phyloP scores from a whole-genome alignment of 2,329 filamentous ascomycete genomes.

The Arthrobotrys iridis region DNA sequence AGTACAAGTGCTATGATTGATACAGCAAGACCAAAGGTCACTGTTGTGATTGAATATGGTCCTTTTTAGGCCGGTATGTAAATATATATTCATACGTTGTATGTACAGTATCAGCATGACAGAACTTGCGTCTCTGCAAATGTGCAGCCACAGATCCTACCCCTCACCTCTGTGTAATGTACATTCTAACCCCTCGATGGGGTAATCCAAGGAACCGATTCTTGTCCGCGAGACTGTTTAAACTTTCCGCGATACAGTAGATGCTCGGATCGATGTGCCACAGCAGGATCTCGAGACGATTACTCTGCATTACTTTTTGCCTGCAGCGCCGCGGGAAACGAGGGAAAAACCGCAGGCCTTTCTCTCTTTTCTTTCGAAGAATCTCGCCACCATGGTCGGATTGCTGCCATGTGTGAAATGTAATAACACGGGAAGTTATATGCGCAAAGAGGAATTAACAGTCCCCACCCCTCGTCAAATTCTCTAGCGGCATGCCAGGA shows the following conservation, averaged over 20 bases:
- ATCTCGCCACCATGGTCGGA: conserved; percentile 38
- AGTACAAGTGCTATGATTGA: too few species aligned
- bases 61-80: conserved; percentile 17
- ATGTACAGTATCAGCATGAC: conserved; percentile 50
- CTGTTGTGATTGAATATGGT: neutral
- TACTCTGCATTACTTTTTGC: conserved; percentile 30
- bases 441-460: conserved; percentile 24
- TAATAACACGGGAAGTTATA: conserved; percentile 54
- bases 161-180: conserved; percentile 23
- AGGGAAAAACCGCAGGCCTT: conserved; percentile 42
- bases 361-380: conserved; percentile 10
- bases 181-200: conserved; percentile 25
- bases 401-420: conserved; percentile 53
- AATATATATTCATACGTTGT: conserved; percentile 16
- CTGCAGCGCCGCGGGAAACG: conserved; percentile 45
- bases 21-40: too few species aligned
- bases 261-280: conserved; percentile 48
- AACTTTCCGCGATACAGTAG: conserved; percentile 5
- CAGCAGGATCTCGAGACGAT: conserved; percentile 49
- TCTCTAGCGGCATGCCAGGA: conserved; percentile 10
- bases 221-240: conserved; percentile 31
- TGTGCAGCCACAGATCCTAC: conserved; percentile 34
- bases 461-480: conserved; percentile 28
- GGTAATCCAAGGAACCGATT: conserved; percentile 24
- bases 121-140: conserved; percentile 40